phyloP scores from a whole-genome alignment of 2,329 filamentous ascomycete genomes.

The Lachnellula cervina region DNA sequence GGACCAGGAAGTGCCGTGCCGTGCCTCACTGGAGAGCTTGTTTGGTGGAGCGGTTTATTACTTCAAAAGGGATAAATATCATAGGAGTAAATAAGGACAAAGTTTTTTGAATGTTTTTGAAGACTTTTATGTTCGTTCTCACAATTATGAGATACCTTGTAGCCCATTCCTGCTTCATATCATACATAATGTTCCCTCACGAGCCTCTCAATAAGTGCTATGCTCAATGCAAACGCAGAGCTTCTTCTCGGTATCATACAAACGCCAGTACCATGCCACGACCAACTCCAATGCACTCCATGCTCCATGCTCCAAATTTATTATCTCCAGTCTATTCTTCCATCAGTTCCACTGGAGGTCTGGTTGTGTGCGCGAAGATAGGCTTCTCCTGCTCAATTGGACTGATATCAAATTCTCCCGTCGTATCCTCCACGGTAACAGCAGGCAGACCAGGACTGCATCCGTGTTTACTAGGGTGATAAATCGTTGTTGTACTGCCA shows the following conservation, averaged over 20 bases:
- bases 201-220: slow-evolving; percentile 8
- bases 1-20: no score
- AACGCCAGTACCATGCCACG: slow-evolving; percentile 6
- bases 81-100: neutral
- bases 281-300: neutral
- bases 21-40: no score
- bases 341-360: slow-evolving; percentile 64
- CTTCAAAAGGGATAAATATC: no score
- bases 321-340: slow-evolving; percentile 7
- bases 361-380: slow-evolving; percentile 54
- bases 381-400: slow-evolving; percentile 40
- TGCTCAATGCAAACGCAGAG: slow-evolving; percentile 25
- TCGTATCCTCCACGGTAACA: slow-evolving; percentile 64
- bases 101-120: neutral
- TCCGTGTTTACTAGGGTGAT: slow-evolving; percentile 54
- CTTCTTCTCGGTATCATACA: slow-evolving; percentile 3
- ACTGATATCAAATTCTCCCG: slow-evolving; percentile 42
- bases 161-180: slow-evolving; percentile 4
- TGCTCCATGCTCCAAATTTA: neutral
- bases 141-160: neutral
- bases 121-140: neutral
- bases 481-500: slow-evolving; percentile 62
- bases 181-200: slow-evolving; percentile 6
- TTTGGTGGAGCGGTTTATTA: no score
- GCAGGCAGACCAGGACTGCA: slow-evolving; percentile 54